Evolutionary conservation across 2,329 filamentous ascomycete genomes (phyloP).

Genomic region (Hymenoscyphus salicellus): DNA sequence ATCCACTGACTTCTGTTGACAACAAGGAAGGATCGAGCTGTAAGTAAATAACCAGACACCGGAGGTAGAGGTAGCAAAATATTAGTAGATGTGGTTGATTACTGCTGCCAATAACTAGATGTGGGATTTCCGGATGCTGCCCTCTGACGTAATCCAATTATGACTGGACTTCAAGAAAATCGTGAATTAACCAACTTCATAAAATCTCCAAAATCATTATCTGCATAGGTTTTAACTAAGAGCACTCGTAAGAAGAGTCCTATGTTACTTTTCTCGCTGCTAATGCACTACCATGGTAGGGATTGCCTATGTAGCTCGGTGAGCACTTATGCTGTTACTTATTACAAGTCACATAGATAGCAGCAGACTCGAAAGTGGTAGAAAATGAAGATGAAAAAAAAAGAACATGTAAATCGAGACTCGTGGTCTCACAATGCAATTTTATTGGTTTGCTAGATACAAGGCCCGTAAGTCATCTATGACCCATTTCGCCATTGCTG

Average conservation of each 20-base stretch:
- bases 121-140: not conserved
- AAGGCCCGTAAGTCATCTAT: constrained; percentile 26
- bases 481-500: constrained; percentile 3
- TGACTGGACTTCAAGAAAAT: not conserved
- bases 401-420: constrained; percentile 18
- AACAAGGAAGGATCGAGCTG: not conserved
- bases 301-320: no score
- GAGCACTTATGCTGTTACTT: no score
- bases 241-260: no score
- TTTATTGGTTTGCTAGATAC: constrained; percentile 32
- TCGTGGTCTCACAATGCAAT: constrained; percentile 30
- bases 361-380: not conserved
- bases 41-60: not conserved
- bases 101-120: not conserved
- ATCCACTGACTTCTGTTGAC: not conserved
- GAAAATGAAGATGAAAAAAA: not conserved
- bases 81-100: not conserved
- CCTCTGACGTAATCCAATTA: constrained; percentile 1
- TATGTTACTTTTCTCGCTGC: no score
- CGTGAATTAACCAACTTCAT: not conserved
- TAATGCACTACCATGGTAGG: no score
- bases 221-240: no score
- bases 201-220: no score
- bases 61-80: not conserved
- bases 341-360: not conserved